Conservation (phyloP, 371 early-diverging fungal species). For the Mortierella sp. region DNA sequence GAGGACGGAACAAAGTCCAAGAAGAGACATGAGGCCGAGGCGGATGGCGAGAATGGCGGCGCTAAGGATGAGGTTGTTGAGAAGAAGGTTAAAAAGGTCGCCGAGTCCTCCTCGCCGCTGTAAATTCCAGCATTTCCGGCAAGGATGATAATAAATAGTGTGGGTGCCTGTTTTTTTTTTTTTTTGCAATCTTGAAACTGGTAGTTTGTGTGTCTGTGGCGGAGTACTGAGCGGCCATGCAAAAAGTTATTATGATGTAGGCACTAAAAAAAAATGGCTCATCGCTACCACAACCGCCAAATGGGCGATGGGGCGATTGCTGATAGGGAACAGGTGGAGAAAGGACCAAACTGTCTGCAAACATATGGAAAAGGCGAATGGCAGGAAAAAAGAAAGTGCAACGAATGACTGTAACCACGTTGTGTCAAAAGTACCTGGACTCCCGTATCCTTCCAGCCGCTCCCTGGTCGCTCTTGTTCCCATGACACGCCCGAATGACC, state of each 20-base stretch:
- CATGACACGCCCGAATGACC: not conserved
- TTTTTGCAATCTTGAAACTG: not conserved
- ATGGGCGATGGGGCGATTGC: not conserved
- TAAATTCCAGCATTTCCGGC: not conserved
- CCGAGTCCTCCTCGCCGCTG: not conserved
- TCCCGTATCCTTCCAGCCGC: not conserved
- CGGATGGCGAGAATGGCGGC: not conserved
- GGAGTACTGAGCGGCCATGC: too few relatives aligned
- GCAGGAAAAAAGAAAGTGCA: not conserved
- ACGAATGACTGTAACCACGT: not conserved
- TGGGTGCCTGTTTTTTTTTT: not conserved
- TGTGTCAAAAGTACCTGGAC: not conserved
- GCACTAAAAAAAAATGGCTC: not conserved
- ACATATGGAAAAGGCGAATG: not conserved
- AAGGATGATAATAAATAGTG: not conserved
- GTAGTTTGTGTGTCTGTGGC: too few relatives aligned
- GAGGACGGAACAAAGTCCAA: constrained; percentile 8
- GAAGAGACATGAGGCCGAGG: constrained; percentile 6
- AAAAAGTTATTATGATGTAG: too few relatives aligned
- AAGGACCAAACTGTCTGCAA: not conserved
- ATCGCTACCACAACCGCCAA: not conserved
- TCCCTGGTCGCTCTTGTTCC: too few relatives aligned
- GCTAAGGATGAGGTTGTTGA: constrained; percentile 6
- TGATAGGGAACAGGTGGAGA: not conserved
- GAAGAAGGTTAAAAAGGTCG: constrained; percentile 8